phyloP scores from a whole-genome alignment of 1,139 yeast species.

The Wickerhamiella pararugosa region DNA sequence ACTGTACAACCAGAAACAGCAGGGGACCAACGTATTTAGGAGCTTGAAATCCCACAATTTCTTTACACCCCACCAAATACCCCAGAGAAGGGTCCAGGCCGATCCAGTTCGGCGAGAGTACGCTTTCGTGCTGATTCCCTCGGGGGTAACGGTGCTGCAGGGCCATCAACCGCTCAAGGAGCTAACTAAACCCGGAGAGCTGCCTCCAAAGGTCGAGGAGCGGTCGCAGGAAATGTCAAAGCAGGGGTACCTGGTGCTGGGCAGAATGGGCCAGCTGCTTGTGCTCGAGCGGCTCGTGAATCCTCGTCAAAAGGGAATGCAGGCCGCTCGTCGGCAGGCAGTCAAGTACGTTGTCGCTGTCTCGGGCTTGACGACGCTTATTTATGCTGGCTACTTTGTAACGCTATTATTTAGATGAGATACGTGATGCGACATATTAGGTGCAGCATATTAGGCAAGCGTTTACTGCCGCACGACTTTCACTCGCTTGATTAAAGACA shows the following conservation, averaged over 20 bases:
- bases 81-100: no score
- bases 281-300: constrained; percentile 24
- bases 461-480: constrained; percentile 8
- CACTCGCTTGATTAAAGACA: constrained; percentile 39
- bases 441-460: background rate
- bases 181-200: background rate
- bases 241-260: constrained; percentile 34
- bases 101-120: constrained; percentile 5
- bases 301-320: constrained; percentile 1
- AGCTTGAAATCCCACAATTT: no score
- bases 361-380: constrained; percentile 7
- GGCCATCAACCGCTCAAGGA: constrained; percentile 7
- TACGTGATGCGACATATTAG: background rate
- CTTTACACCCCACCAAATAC: no score
- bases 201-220: background rate
- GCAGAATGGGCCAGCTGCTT: constrained; percentile 28
- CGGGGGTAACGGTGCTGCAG: constrained; percentile 3
- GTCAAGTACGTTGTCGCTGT: constrained; percentile 12
- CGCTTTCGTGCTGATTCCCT: constrained; percentile 8
- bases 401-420: background rate
- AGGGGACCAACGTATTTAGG: no score
- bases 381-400: constrained; percentile 10
- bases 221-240: constrained; percentile 22
- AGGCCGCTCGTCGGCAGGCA: constrained; percentile 9
- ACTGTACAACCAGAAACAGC: no score